These are phyloP conservation scores for Heimioporus sp. DNA, from an alignment of 768 basidiomycete genomes.

Conservation along the genomic window DNA sequence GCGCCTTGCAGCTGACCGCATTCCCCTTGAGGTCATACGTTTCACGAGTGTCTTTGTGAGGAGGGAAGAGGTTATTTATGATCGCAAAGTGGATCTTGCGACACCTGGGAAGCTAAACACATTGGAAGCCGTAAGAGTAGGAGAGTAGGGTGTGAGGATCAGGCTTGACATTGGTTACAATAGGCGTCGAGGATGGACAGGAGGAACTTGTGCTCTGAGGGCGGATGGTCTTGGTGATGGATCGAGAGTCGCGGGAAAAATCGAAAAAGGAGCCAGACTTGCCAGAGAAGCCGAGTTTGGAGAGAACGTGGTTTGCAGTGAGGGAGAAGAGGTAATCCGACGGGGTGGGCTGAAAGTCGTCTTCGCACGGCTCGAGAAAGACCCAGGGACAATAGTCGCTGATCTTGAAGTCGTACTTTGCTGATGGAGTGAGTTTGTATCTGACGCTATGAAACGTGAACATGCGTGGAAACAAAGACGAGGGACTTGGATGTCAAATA, in stretches of 20 bases:
- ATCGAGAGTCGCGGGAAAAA: too few relatives aligned
- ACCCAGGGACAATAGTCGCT: constrained; percentile 99
- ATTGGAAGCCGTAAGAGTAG: constrained; percentile 94
- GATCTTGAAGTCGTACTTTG: constrained; percentile 99
- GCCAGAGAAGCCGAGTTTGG: too few relatives aligned
- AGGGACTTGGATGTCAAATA: constrained; percentile 84
- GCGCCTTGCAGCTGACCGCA: constrained; percentile 81
- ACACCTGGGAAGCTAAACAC: constrained; percentile 93
- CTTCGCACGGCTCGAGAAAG: constrained; percentile 92
- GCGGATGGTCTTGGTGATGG: too few relatives aligned
- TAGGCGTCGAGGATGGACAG: constrained; percentile 81
- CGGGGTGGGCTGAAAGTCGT: constrained; percentile 92
- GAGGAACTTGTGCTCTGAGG: constrained; percentile 84
- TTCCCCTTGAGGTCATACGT: constrained; percentile 97
- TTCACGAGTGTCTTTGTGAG: constrained; percentile 96
- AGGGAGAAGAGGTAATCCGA: constrained; percentile 96
- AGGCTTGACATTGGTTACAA: constrained; percentile 74
- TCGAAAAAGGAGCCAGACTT: too few relatives aligned
- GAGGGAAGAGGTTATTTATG: constrained; percentile 99
- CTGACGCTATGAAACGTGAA: constrained; percentile 60
- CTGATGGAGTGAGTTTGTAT: constrained; percentile 96
- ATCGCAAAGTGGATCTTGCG: constrained; percentile 98
- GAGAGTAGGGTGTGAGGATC: constrained; percentile 95
- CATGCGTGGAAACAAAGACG: background rate
- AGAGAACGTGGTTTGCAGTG: too few relatives aligned